A percentile compares a stretch with the other conserved stretches of the same genome.
phyloP scores from a whole-genome alignment of 441 rosid species.

The Pelargonium citronellum region DNA sequence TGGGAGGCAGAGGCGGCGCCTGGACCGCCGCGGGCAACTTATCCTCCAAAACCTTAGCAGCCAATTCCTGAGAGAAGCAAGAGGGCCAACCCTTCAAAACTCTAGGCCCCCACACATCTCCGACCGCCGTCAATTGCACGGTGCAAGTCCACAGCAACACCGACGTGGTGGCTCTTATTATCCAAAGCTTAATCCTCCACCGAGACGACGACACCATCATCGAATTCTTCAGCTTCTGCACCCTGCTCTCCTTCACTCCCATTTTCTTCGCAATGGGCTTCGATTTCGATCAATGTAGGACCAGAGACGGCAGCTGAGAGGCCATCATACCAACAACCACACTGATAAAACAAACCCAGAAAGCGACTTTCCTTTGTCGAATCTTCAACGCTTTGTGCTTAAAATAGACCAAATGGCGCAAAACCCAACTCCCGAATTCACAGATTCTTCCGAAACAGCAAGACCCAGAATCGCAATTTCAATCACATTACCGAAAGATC shows the following conservation, averaged over 20 bases:
- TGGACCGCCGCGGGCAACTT: constrained; percentile 37
- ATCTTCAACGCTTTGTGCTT: neutral
- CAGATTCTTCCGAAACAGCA: neutral
- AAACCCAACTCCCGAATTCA: neutral
- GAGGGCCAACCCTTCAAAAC: constrained; percentile 80
- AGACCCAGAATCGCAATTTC: neutral
- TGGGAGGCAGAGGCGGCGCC: constrained; percentile 52
- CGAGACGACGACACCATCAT: constrained; percentile 22
- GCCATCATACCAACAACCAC: neutral
- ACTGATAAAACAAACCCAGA: neutral
- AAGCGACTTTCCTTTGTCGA: neutral
- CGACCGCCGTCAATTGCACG: constrained; percentile 75
- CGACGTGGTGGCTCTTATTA: constrained; percentile 74
- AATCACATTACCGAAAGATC: neutral
- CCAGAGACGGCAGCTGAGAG: neutral
- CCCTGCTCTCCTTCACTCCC: constrained; percentile 38
- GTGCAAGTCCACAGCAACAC: constrained; percentile 90
- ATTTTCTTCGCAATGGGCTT: constrained; percentile 28
- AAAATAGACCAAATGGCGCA: neutral
- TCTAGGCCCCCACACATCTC: constrained; percentile 85
- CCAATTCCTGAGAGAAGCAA: constrained; percentile 49
- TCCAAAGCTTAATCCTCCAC: constrained; percentile 78
- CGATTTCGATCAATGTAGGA: constrained; percentile 21
- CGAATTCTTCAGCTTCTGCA: constrained; percentile 16
- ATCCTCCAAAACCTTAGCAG: constrained; percentile 32